phyloP scores from a whole-genome alignment of 2,329 filamentous ascomycete species.

The Pseudogymnoascus sp. region DNA sequence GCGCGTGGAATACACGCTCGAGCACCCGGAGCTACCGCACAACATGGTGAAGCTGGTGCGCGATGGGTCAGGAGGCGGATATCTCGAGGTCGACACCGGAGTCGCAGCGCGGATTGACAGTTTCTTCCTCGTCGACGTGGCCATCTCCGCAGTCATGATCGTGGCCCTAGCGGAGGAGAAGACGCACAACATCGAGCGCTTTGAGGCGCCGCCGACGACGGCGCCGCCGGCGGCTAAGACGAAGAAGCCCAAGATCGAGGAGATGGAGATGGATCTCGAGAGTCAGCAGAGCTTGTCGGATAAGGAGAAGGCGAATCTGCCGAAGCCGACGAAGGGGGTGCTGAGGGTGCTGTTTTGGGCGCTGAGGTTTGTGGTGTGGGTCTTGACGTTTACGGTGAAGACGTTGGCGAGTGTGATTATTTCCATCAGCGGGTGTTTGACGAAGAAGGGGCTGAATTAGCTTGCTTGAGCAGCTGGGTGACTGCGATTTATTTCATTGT shows the following conservation, averaged over 20 bases:
- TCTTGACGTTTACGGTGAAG: slow-evolving; percentile 47
- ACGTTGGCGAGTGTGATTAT: slow-evolving; percentile 42
- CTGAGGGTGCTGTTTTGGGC: slow-evolving; percentile 44
- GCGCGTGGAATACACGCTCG: slow-evolving; percentile 54
- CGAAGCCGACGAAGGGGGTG: slow-evolving; percentile 39
- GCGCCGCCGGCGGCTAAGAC: slow-evolving; percentile 22
- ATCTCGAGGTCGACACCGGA: slow-evolving; percentile 50
- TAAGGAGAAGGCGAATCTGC: slow-evolving; percentile 33
- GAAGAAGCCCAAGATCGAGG: slow-evolving; percentile 40
- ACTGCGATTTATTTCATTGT: not conserved
- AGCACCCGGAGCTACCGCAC: slow-evolving; percentile 53
- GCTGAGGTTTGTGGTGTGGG: slow-evolving; percentile 52
- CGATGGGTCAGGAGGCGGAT: slow-evolving; percentile 51
- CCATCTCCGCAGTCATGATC: slow-evolving; percentile 49
- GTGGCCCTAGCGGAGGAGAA: slow-evolving; percentile 50
- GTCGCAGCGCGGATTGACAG: slow-evolving; percentile 51
- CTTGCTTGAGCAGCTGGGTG: not conserved
- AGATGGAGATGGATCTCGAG: slow-evolving; percentile 55
- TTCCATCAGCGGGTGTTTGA: slow-evolving; percentile 43
- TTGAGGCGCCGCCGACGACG: slow-evolving; percentile 46
- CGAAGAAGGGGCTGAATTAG: slow-evolving; percentile 31
- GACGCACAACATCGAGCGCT: slow-evolving; percentile 42
- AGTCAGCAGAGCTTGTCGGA: slow-evolving; percentile 40
- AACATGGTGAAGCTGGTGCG: slow-evolving; percentile 53
- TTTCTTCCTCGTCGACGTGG: slow-evolving; percentile 55